Conservation (phyloP, 257 asterid species). For the Knoxia roxburghii region DNA sequence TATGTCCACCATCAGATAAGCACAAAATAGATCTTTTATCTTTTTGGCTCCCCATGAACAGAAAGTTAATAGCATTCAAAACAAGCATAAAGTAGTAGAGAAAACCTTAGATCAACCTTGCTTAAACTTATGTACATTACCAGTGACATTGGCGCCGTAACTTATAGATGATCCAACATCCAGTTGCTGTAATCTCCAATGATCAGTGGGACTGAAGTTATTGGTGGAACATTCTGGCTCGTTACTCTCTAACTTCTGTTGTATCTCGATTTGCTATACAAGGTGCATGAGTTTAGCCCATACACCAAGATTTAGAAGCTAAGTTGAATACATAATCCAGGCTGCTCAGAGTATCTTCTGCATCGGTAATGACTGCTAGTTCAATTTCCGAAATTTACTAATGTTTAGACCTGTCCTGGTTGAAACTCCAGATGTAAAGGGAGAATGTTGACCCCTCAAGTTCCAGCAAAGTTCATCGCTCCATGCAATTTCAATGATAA, state of each 20-base stretch:
- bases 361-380: background rate
- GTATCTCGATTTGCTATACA: background rate
- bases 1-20: no score
- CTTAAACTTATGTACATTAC: background rate
- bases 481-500: conserved; percentile 1
- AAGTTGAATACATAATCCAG: background rate
- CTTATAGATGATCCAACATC: conserved; percentile 4
- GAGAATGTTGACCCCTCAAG: background rate
- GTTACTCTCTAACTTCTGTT: background rate
- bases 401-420: conserved; percentile 4
- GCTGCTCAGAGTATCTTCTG: conserved; percentile 5
- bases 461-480: background rate
- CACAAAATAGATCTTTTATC: no score
- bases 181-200: conserved; percentile 4
- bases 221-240: conserved; percentile 1
- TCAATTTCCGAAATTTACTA: background rate
- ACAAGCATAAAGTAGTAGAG: background rate
- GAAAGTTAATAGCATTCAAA: background rate
- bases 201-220: background rate
- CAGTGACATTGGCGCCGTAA: conserved; percentile 5
- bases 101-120: background rate
- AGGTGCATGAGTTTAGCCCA: background rate
- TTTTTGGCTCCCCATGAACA: no score
- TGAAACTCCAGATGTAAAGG: background rate
- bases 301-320: conserved; percentile 2